Conservation (phyloP, 305 asterid species). For the Fraxinus latifolia region DNA sequence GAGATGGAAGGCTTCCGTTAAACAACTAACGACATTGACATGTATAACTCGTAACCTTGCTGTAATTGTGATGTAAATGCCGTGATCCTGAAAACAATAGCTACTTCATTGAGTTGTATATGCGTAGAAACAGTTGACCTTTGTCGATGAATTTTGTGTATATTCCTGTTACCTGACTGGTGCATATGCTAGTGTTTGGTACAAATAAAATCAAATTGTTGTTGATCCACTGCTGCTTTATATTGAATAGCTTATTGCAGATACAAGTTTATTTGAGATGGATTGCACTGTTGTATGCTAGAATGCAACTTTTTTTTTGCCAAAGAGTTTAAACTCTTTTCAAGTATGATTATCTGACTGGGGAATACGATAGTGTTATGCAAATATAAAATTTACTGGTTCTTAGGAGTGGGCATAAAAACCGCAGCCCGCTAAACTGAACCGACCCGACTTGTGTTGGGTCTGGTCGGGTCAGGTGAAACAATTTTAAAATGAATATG, state of each 20-base stretch:
- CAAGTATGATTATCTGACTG: no score
- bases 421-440: no score
- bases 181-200: background rate
- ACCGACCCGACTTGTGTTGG: no score
- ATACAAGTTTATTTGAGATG: background rate
- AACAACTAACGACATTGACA: slow-evolving; percentile 1
- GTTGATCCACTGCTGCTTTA: background rate
- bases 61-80: slow-evolving; percentile 12
- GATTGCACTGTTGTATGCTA: background rate
- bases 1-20: slow-evolving; percentile 19
- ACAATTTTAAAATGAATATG: no score
- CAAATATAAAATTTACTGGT: no score
- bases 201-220: background rate
- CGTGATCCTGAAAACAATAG: slow-evolving; percentile 5
- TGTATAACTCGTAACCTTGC: slow-evolving; percentile 8
- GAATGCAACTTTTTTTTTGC: no score
- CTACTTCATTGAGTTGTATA: slow-evolving; percentile 20
- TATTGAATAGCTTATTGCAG: background rate
- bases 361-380: no score
- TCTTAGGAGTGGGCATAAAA: no score
- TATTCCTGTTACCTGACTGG: background rate
- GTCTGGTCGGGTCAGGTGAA: no score
- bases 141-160: background rate
- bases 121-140: slow-evolving; percentile 14
- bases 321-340: no score